phyloP scores from a whole-genome alignment of 352 stramenopile species.

The Phytophthora chlamydospora region DNA sequence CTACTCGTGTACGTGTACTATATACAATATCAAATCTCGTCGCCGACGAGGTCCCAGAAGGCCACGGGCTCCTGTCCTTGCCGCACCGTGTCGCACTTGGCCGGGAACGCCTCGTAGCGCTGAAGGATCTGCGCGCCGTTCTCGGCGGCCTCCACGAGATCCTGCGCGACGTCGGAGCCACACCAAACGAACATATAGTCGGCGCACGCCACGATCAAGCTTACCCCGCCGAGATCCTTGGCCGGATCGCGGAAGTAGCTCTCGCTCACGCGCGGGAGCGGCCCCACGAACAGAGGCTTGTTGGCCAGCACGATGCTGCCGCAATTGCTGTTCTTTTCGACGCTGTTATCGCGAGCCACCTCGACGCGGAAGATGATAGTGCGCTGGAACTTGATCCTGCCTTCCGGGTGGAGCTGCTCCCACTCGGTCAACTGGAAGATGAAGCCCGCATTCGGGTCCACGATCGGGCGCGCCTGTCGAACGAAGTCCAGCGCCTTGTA shows the following conservation, averaged over 20 bases:
- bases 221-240: constrained; percentile 58
- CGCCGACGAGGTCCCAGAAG: constrained; percentile 75
- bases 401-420: constrained; percentile 70
- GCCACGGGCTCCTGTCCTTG: constrained; percentile 71
- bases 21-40: constrained; percentile 41
- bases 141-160: constrained; percentile 65
- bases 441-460: constrained; percentile 88
- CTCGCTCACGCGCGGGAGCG: constrained; percentile 53
- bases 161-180: constrained; percentile 55
- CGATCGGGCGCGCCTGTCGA: constrained; percentile 69
- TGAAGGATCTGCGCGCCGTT: constrained; percentile 71
- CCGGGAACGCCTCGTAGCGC: constrained; percentile 73
- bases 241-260: constrained; percentile 61
- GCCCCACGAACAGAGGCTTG: constrained; percentile 66
- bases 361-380: constrained; percentile 78
- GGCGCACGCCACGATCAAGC: constrained; percentile 73
- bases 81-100: constrained; percentile 72
- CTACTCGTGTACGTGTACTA: constrained; percentile 18
- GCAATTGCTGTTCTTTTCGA: constrained; percentile 39
- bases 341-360: constrained; percentile 40
- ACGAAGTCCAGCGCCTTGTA: constrained; percentile 86
- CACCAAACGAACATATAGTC: constrained; percentile 89
- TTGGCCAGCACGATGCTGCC: constrained; percentile 33
- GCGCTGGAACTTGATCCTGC: constrained; percentile 53
- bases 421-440: constrained; percentile 91